phyloP scores from a whole-genome alignment of 176 grass and related monocot genomes.

The Coix lacrymajobi region DNA sequence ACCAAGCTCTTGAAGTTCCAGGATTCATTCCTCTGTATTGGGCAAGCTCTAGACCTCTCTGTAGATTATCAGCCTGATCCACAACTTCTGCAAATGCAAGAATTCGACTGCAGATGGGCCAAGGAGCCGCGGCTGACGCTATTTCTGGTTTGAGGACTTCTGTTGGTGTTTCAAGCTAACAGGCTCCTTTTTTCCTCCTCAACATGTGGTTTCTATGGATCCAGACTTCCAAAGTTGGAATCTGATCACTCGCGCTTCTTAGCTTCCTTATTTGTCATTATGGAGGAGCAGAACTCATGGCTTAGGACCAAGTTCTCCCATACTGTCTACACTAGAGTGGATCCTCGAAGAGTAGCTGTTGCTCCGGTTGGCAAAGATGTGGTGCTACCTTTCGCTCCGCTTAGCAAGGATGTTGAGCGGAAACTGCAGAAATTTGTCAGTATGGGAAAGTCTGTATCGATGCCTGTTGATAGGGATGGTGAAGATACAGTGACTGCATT shows the following conservation, averaged over 20 bases:
- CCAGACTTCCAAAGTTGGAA: slow-evolving; percentile 34
- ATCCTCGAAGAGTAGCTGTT: neutral
- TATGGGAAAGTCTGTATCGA: slow-evolving; percentile 24
- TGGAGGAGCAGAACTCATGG: slow-evolving; percentile 59
- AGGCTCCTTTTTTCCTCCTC: neutral
- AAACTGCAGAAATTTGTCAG: slow-evolving; percentile 22
- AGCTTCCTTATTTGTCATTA: neutral
- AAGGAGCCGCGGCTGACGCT: neutral
- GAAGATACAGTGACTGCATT: slow-evolving; percentile 18
- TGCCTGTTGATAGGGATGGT: slow-evolving; percentile 26
- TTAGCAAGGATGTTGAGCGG: slow-evolving; percentile 27
- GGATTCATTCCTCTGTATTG: neutral
- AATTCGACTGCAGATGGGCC: slow-evolving; percentile 27
- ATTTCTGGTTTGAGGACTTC: slow-evolving; percentile 4
- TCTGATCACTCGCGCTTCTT: slow-evolving; percentile 22
- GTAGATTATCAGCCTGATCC: neutral
- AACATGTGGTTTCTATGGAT: slow-evolving; percentile 30
- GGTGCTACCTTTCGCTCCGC: slow-evolving; percentile 1
- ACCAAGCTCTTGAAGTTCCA: neutral
- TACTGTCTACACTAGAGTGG: slow-evolving; percentile 33
- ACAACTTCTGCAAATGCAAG: neutral
- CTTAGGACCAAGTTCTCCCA: slow-evolving; percentile 54
- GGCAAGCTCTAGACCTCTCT: neutral
- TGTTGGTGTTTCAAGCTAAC: neutral
- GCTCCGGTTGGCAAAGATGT: slow-evolving; percentile 23